Evolutionary conservation across 257 asterid species (phyloP).

Genomic region (Solanum paucissectum): DNA sequence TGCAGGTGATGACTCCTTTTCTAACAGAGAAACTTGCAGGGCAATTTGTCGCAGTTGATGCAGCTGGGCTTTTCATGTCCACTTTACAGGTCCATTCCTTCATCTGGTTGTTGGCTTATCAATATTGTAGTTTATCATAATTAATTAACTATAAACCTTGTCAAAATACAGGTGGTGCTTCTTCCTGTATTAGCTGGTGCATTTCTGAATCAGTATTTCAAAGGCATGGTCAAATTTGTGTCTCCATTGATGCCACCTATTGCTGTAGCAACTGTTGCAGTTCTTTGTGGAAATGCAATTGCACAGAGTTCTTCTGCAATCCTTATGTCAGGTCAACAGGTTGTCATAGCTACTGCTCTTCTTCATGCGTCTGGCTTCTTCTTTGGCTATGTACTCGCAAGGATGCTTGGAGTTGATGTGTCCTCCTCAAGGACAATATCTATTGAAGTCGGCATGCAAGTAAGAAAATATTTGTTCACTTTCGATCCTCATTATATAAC

Average conservation of each 20-base stretch:
- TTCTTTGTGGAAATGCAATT: conserved; percentile 85
- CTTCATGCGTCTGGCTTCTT: conserved; percentile 73
- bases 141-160: not conserved
- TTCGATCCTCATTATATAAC: not conserved
- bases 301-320: conserved; percentile 87
- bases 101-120: not conserved
- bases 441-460: conserved; percentile 97
- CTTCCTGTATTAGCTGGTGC: conserved; percentile 87
- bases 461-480: conserved; percentile 5
- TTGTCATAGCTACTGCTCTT: conserved; percentile 54
- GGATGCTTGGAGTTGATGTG: conserved; percentile 58
- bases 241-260: conserved; percentile 81
- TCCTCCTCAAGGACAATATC: conserved; percentile 82
- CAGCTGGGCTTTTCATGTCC: conserved; percentile 65
- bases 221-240: conserved; percentile 47
- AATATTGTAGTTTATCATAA: not conserved
- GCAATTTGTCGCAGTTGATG: conserved; percentile 80
- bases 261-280: conserved; percentile 80
- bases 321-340: conserved; percentile 65
- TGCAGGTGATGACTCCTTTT: conserved; percentile 82
- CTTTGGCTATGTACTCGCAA: conserved; percentile 63
- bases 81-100: conserved; percentile 60
- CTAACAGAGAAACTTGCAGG: conserved; percentile 92
- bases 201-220: conserved; percentile 73
- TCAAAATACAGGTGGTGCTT: conserved; percentile 56